Evolutionary conservation across 1,139 yeast genomes (phyloP), one percentile per base, ranked within the genome.

Genomic region (Sporopachydermia cereana): DNA sequence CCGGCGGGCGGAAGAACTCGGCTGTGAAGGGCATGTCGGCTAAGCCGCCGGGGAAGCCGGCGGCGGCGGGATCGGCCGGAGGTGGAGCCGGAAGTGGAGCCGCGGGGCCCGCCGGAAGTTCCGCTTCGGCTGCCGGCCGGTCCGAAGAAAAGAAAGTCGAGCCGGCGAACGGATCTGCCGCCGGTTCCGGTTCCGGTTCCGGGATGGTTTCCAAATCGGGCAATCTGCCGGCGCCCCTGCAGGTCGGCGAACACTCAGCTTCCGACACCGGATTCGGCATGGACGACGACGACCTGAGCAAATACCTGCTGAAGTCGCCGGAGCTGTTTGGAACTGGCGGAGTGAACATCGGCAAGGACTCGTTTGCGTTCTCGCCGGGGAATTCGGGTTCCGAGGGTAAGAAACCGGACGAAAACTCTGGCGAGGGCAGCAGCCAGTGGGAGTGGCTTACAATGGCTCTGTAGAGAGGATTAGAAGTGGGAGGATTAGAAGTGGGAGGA

Each of bases 381-480:
- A 14, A 14, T 25, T 25, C 29, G 7, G 29, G 29, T 14, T 14
- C 7, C 29, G 29, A 14, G 7, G 14, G 12, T 25, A 20, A 34
- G 18, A 34, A 5, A 20, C 12, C 12, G 9, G 39, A 34, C 5
- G 39, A n/a, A 20, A n/a, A 34, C 5, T 7, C 9, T 5, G 39
- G 22, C 17, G 39, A 20, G 9, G 22, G 22, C 9, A 34, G 49
- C 2, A 56, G 53, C 25, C 62, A 59, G 44, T 60, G 63, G 63
- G 64, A 60, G 36, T 60, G 64, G 64, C 44, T 59, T 39, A 57
- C 62, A 14, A 60, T 59, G 63, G 56, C 62, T 3, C 48, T 59
- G 41, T 59, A 50, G 51, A 25, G 7, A 25, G 12, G 12, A 25
- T 7, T 25, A 7, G 7, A 25, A 25, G 29, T 7, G 29, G 14